These are phyloP conservation scores for Aspergillus flavus DNA, from an alignment of 2,329 filamentous ascomycete species.

Conservation along the genomic window DNA sequence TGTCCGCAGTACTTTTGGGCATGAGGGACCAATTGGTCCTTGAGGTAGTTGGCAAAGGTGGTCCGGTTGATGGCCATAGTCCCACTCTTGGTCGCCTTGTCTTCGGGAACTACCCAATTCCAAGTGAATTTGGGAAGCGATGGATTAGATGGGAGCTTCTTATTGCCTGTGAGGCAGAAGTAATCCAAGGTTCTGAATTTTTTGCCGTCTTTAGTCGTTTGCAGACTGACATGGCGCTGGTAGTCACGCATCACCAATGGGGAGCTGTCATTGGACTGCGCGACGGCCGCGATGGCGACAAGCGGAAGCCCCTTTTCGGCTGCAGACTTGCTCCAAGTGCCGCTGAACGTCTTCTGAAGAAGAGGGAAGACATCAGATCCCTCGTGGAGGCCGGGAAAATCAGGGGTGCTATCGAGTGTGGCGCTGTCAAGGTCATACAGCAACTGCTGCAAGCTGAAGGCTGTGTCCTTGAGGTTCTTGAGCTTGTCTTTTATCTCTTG, in stretches of 20 bases:
- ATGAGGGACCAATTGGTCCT: too few species aligned
- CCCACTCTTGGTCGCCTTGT: conserved; percentile 5
- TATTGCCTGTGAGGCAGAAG: not conserved
- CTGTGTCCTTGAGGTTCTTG: conserved; percentile 9
- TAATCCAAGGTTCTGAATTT: conserved; percentile 5
- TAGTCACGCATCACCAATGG: conserved; percentile 7
- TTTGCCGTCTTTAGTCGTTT: not conserved
- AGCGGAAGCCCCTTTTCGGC: conserved; percentile 2
- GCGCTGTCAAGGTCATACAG: conserved; percentile 11
- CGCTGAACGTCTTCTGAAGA: not conserved
- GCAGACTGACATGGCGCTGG: conserved; percentile 6
- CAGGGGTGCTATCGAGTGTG: not conserved
- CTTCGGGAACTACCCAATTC: conserved; percentile 11
- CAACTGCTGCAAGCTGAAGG: conserved; percentile 15
- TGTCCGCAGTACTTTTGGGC: too few species aligned
- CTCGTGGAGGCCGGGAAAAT: not conserved
- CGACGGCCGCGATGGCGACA: conserved; percentile 1
- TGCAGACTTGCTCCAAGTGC: not conserved
- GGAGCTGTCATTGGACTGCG: not conserved
- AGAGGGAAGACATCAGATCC: not conserved
- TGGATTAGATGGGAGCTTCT: not conserved
- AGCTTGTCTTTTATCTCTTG: not conserved
- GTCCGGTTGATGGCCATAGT: conserved; percentile 13
- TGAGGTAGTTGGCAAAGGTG: not conserved
- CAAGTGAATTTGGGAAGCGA: not conserved